phyloP scores from a whole-genome alignment of 805 yeast species.

The Ogataea neopini region DNA sequence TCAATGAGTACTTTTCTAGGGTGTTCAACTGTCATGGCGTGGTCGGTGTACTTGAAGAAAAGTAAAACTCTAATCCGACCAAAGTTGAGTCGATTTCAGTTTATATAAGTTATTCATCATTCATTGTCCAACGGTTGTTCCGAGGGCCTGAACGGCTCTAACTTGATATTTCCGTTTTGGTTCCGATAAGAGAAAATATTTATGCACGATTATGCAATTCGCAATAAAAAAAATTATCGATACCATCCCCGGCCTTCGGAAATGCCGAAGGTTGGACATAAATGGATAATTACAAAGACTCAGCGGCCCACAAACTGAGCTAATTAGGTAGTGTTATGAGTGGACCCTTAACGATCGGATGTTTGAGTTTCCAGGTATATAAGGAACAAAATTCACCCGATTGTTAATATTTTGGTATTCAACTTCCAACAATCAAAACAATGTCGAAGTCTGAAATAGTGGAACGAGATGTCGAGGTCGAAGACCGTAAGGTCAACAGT shows the following conservation, averaged over 20 bases:
- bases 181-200: not conserved
- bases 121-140: not conserved
- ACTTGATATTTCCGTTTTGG: not conserved
- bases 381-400: not conserved
- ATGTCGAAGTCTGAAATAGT: conserved; percentile 1
- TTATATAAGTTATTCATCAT: not conserved
- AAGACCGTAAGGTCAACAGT: conserved; percentile 16
- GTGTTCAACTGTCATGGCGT: conserved; percentile 1
- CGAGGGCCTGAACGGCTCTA: not conserved
- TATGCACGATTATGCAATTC: not conserved
- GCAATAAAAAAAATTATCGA: not conserved
- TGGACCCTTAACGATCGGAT: too few species aligned
- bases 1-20: conserved; percentile 26
- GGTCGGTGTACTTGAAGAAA: too few species aligned
- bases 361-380: not conserved
- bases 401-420: too few species aligned
- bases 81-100: not conserved
- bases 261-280: conserved; percentile 9
- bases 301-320: not conserved
- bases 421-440: too few species aligned
- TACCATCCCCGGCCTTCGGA: conserved; percentile 10
- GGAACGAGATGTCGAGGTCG: not conserved
- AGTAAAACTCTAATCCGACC: not conserved
- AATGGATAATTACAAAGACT: not conserved
- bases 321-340: not conserved